These are phyloP conservation scores for Jaminaea rosea DNA, from an alignment of 1,284 basidiomycete genomes.

Conservation along the genomic window DNA sequence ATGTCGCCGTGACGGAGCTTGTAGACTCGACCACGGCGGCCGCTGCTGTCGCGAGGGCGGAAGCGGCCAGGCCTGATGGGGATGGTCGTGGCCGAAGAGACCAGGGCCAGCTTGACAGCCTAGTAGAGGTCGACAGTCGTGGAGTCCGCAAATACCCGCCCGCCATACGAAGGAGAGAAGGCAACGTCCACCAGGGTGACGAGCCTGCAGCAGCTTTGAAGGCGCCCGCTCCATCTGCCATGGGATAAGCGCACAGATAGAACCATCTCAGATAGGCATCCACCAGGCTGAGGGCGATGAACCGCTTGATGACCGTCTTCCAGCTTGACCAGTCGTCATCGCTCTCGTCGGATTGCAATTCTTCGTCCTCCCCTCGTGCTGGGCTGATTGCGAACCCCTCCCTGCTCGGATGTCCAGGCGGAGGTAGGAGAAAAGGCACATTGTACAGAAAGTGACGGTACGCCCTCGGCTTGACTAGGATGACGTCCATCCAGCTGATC, in stretches of 20 bases:
- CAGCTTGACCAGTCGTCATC: not conserved
- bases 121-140: no score
- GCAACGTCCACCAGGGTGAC: no score
- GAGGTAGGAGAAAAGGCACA: constrained; percentile 45
- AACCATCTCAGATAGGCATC: constrained; percentile 27
- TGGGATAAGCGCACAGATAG: constrained; percentile 17
- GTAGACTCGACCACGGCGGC: no score
- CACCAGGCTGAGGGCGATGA: constrained; percentile 14
- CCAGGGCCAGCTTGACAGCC: no score
- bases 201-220: no score
- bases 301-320: constrained; percentile 4
- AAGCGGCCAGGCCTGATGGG: no score
- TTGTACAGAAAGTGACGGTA: constrained; percentile 86
- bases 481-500: constrained; percentile 28
- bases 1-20: not conserved
- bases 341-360: not conserved
- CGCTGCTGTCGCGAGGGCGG: no score
- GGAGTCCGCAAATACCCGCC: no score
- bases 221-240: no score
- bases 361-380: not conserved
- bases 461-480: constrained; percentile 74
- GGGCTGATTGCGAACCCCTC: not conserved
- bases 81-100: no score
- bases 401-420: not conserved
- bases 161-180: no score